phyloP scores from a whole-genome alignment of 73 alveolate genomes.

The Paramecium bursaria region DNA sequence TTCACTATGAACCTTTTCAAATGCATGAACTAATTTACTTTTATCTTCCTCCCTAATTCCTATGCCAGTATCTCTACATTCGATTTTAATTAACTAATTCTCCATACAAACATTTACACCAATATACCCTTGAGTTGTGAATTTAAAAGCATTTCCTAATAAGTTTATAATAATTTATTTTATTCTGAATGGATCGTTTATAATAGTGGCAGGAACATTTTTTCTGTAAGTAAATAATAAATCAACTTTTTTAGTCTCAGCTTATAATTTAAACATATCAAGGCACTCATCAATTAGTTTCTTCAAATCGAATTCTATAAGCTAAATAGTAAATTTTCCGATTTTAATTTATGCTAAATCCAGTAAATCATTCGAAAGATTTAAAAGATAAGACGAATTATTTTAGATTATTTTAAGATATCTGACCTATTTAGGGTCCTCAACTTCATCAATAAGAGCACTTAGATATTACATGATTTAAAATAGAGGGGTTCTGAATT shows the following conservation, averaged over 20 bases:
- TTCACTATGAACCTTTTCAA: neutral
- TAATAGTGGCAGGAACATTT: conserved; percentile 5
- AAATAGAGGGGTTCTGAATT: conserved; percentile 62
- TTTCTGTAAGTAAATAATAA: neutral
- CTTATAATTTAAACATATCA: conserved; percentile 53
- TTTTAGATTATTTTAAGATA: conserved; percentile 33
- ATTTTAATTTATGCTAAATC: conserved; percentile 63
- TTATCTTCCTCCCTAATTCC: conserved; percentile 65
- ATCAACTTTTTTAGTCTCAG: conserved; percentile 21
- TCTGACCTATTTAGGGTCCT: neutral
- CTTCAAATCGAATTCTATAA: neutral
- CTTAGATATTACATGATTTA: conserved; percentile 45
- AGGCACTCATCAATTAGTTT: conserved; percentile 55
- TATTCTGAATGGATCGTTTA: conserved; percentile 51
- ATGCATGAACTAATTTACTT: conserved; percentile 46
- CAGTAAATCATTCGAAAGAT: conserved; percentile 56
- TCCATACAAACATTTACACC: conserved; percentile 14
- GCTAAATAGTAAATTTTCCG: conserved; percentile 50
- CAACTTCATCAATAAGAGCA: conserved; percentile 52
- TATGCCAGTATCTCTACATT: conserved; percentile 62
- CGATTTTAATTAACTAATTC: conserved; percentile 27
- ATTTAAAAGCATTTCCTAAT: conserved; percentile 65
- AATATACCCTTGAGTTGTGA: conserved; percentile 51
- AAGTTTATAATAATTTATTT: conserved; percentile 55
- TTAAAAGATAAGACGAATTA: conserved; percentile 17